Evolutionary conservation across 2,329 filamentous ascomycete species (phyloP), one percentile per base, ranked within the genome.

Genomic region (Lizonia empirigonia): DNA sequence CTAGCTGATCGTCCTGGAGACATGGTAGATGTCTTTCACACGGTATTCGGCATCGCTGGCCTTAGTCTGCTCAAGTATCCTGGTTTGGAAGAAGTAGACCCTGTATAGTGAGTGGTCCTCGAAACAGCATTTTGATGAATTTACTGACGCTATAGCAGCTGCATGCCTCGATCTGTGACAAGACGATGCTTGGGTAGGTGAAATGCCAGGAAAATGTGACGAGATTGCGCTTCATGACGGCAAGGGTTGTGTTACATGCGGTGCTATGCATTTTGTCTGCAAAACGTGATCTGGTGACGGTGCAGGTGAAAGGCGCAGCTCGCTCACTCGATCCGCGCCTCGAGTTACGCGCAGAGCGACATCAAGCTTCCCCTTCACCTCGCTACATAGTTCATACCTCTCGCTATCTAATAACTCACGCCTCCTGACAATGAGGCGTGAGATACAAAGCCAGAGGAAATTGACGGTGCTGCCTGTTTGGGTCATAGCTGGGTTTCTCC

Each of bases 11-110:
- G 92, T 55, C 93, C 94, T 8, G 92, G 90, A 20, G 87, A 99
- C 67, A 91, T 93, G 87, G 93, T 97, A 18, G 94, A 99, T 77
- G 92, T 99, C 26, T 99, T 95, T 78, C 94, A 99, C 70, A 97
- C 94, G 0, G 78, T 86, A 44, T 99, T 99, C 72, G 91, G 90
- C 19, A 76, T 97, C 58, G 89, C 92, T 16, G 94, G 94, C 2
- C 76, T 99, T 60, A 96, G 91, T 70, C 80, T 99, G 48, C 77
- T 97, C 22, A 85, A 85, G 9, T 90, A 89, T 66, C 85, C 88
- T 6, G 90, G 86, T 1, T 75, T 97, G 34, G 82, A 88, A 63
- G 85, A 88, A 53, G 87, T 99, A 44, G 90, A 99, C 72, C 90
- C 94, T 24, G 84, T 90, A 35, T 99, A 97, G 86, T 89, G 77